Evolutionary conservation across 257 asterid genomes (phyloP).

Genomic region (Solanum lycopersicoides): DNA sequence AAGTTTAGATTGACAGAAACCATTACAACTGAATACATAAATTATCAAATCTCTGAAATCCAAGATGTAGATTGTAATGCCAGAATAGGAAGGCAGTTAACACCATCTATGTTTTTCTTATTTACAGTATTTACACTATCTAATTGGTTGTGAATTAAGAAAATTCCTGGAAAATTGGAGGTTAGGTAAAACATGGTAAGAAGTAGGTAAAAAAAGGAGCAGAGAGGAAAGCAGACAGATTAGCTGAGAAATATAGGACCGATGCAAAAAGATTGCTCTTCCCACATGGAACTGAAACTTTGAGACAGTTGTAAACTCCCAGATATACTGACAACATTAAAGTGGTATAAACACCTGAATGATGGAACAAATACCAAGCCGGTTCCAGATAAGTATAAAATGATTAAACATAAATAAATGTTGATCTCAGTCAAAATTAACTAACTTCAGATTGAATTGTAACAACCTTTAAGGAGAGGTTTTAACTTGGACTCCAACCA

Average conservation of each 20-base stretch:
- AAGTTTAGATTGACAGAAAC: neutral
- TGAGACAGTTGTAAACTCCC: neutral
- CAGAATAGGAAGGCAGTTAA: neutral
- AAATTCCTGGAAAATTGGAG: neutral
- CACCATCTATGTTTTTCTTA: neutral
- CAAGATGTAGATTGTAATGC: neutral
- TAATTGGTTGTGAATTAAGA: neutral
- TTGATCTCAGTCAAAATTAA: neutral
- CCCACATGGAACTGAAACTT: neutral
- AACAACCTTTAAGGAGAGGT: conserved; percentile 80
- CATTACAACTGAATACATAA: neutral
- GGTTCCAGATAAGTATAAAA: neutral
- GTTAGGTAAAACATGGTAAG: neutral
- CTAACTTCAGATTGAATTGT: neutral
- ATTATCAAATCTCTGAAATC: neutral
- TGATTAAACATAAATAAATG: neutral
- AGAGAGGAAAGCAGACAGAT: neutral
- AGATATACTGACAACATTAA: neutral
- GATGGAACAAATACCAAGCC: neutral
- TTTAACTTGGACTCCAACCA: conserved; percentile 81
- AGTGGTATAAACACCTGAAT: neutral
- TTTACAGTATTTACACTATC: neutral
- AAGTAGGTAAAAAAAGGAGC: neutral
- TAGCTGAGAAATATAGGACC: neutral
- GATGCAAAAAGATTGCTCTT: neutral